Conservation (phyloP, 1,284 basidiomycete genomes). For the Ganoderma sinense region DNA sequence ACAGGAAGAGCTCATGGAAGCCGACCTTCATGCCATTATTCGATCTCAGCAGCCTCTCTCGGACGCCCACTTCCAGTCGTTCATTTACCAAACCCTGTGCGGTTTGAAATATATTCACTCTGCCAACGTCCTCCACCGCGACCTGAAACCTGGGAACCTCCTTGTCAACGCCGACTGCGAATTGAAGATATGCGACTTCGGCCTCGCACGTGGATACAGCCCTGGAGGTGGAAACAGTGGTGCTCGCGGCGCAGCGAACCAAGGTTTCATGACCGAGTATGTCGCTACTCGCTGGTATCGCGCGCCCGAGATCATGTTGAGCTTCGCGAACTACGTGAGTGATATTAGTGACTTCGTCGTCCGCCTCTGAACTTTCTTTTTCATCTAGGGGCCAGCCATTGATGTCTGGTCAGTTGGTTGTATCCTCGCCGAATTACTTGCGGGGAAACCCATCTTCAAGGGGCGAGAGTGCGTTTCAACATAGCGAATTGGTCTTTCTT, state of each 20-base stretch:
- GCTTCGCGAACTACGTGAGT: conserved; percentile 93
- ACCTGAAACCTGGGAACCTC: conserved; percentile 96
- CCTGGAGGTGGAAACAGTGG: conserved; percentile 51
- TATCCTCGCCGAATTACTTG: conserved; percentile 95
- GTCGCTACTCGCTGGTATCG: conserved; percentile 98
- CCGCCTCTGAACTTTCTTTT: not conserved
- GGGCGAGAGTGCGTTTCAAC: conserved; percentile 82
- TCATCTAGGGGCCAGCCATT: conserved; percentile 77
- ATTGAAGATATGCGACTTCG: conserved; percentile 99
- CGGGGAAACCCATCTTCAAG: conserved; percentile 98
- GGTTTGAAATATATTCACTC: conserved; percentile 99
- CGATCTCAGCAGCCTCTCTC: conserved; percentile 97
- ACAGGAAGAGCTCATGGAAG: conserved; percentile 98
- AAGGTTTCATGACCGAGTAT: conserved; percentile 99
- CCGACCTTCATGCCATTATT: conserved; percentile 98
- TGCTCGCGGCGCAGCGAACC: conserved; percentile 79
- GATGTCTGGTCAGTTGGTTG: conserved; percentile 99
- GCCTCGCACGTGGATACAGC: conserved; percentile 94
- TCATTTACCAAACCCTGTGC: conserved; percentile 98
- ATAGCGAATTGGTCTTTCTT: not conserved
- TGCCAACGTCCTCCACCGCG: conserved; percentile 96
- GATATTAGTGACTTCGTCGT: not conserved
- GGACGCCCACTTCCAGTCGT: conserved; percentile 98
- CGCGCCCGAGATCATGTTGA: conserved; percentile 97
- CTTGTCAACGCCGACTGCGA: conserved; percentile 99